Evolutionary conservation across 2,329 filamentous ascomycete species (phyloP).

Genomic region (Fonsecaea pugnacius): DNA sequence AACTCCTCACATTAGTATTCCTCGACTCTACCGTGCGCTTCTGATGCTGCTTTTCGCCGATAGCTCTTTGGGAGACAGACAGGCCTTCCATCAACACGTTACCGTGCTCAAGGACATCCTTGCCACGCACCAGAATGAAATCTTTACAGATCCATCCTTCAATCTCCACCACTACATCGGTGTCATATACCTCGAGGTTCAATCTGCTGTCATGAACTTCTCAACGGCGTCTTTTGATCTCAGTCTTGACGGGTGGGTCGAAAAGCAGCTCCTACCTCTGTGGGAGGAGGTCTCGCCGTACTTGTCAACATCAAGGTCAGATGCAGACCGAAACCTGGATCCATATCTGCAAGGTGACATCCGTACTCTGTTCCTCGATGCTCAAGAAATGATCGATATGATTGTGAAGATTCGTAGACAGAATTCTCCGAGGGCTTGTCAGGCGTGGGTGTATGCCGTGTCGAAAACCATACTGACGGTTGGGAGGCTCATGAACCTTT

Average conservation of each 20-base stretch:
- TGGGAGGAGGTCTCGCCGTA: constrained; percentile 4
- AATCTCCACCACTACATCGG: constrained; percentile 17
- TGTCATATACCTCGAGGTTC: constrained; percentile 17
- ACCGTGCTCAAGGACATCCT: constrained; percentile 15
- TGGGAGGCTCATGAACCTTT: constrained; percentile 14
- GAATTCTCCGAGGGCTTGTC: neutral
- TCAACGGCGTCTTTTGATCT: constrained; percentile 9
- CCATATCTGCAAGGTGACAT: constrained; percentile 5
- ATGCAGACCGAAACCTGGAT: constrained; percentile 8
- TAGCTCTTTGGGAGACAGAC: constrained; percentile 9
- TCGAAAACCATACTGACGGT: constrained; percentile 11
- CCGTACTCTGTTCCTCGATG: constrained; percentile 5
- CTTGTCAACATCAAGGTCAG: neutral
- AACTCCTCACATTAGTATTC: constrained; percentile 2
- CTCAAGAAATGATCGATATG: neutral
- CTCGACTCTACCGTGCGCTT: constrained; percentile 18
- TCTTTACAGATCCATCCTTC: constrained; percentile 12
- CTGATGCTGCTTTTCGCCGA: constrained; percentile 21
- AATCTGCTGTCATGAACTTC: constrained; percentile 13
- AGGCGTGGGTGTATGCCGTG: constrained; percentile 9
- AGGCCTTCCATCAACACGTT: constrained; percentile 9
- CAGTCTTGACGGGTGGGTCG: constrained; percentile 11
- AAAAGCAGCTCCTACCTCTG: constrained; percentile 1
- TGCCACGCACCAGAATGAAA: constrained; percentile 1
- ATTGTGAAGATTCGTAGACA: neutral